Evolutionary conservation across 768 basidiomycete species (phyloP).

Genomic region (Kwoniella sp.): DNA sequence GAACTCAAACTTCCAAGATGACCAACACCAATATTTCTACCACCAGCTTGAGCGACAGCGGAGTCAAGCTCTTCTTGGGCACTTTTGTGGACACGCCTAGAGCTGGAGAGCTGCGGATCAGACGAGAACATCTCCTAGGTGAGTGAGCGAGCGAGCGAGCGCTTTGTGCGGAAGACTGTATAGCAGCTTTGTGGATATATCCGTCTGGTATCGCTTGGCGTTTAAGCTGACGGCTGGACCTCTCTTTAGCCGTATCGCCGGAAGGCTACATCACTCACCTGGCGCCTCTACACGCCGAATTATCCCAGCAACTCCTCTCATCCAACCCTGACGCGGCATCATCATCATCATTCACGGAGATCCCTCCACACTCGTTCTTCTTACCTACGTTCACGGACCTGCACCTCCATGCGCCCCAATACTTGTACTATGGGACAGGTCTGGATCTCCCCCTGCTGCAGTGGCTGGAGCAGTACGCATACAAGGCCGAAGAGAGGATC

Average conservation of each 20-base stretch:
- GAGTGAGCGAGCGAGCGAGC: conserved; percentile 41
- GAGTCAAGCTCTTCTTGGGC: conserved; percentile 7
- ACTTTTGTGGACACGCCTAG: conserved; percentile 62
- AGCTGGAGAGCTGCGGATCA: conserved; percentile 64
- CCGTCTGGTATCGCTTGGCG: too few relatives aligned
- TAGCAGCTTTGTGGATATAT: too few relatives aligned
- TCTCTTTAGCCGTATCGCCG: conserved; percentile 22
- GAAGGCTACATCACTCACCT: conserved; percentile 35
- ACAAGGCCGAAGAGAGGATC: conserved; percentile 75
- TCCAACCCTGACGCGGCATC: conserved; percentile 57
- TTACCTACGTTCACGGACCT: conserved; percentile 80
- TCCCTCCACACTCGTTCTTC: conserved; percentile 59
- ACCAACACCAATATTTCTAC: not conserved
- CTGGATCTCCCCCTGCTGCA: conserved; percentile 80
- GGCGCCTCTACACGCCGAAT: conserved; percentile 1
- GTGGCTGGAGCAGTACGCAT: conserved; percentile 81
- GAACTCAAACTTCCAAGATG: not conserved
- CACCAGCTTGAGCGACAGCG: not conserved
- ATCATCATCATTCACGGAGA: conserved; percentile 8
- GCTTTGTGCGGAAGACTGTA: too few relatives aligned
- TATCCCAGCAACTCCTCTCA: conserved; percentile 11
- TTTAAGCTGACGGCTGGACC: too few relatives aligned
- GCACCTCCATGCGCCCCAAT: conserved; percentile 87
- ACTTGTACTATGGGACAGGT: conserved; percentile 82
- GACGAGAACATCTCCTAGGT: conserved; percentile 66